Conservation (phyloP, 306 rosid species). For the Spatholobus suberectus region DNA sequence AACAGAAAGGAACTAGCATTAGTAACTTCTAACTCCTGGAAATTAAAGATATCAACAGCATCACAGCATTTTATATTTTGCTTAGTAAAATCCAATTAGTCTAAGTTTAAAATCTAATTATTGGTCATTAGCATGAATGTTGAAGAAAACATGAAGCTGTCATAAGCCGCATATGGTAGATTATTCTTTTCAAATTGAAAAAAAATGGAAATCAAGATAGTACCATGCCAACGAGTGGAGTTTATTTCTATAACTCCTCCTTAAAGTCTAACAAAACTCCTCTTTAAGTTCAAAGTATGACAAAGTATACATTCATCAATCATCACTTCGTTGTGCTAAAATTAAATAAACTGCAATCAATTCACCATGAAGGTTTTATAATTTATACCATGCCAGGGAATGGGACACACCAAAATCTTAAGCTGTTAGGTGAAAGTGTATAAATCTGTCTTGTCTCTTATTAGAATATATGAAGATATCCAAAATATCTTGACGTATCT, state of each 20-base stretch:
- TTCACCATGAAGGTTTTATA: neutral
- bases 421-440: neutral
- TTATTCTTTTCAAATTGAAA: neutral
- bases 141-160: neutral
- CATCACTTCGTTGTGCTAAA: neutral
- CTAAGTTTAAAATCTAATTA: conserved; percentile 22
- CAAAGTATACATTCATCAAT: neutral
- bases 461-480: neutral
- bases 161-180: neutral
- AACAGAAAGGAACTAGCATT: conserved; percentile 30
- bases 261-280: neutral
- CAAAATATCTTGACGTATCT: no score
- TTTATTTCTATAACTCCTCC: neutral
- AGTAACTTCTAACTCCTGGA: conserved; percentile 19
- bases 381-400: neutral
- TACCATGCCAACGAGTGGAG: neutral
- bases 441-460: neutral
- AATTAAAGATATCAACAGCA: conserved; percentile 20
- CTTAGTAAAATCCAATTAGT: neutral
- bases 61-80: neutral
- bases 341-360: conserved; percentile 2
- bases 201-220: neutral
- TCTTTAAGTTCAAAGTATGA: conserved; percentile 4
- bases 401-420: neutral
- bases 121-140: conserved; percentile 5